Conservation (phyloP, 208 protist genomes). For the Leishmania major region DNA sequence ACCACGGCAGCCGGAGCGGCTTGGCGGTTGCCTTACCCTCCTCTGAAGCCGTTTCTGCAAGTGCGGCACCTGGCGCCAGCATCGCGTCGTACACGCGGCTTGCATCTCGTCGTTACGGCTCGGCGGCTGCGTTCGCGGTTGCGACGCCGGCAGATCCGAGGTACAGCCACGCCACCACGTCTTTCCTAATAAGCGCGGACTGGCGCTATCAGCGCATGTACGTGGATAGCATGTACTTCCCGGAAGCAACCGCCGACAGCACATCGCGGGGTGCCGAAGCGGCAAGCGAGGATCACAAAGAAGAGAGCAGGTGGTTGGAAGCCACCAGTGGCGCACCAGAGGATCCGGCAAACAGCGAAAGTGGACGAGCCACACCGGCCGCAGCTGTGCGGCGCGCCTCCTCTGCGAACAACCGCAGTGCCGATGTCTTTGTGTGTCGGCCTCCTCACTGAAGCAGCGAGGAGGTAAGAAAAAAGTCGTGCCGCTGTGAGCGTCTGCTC, state of each 20-base stretch:
- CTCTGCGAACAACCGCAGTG: neutral
- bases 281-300: neutral
- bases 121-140: constrained; percentile 8
- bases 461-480: neutral
- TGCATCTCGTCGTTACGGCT: constrained; percentile 20
- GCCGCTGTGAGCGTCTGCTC: neutral
- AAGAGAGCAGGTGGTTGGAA: neutral
- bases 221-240: constrained; percentile 57
- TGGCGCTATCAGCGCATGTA: constrained; percentile 82
- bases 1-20: neutral
- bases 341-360: neutral
- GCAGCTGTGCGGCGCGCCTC: neutral
- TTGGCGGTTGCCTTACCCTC: neutral
- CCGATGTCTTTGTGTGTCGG: constrained; percentile 27
- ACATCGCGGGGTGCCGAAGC: neutral
- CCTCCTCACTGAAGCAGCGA: neutral
- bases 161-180: constrained; percentile 53
- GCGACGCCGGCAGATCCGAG: constrained; percentile 25
- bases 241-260: neutral
- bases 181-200: constrained; percentile 64
- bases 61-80: neutral
- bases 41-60: neutral
- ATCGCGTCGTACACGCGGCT: neutral
- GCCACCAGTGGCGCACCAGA: neutral
- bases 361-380: neutral